Evolutionary conservation across 768 basidiomycete species (phyloP), one percentile per base, ranked within the genome.

Genomic region (Coprinellus micaceus): DNA sequence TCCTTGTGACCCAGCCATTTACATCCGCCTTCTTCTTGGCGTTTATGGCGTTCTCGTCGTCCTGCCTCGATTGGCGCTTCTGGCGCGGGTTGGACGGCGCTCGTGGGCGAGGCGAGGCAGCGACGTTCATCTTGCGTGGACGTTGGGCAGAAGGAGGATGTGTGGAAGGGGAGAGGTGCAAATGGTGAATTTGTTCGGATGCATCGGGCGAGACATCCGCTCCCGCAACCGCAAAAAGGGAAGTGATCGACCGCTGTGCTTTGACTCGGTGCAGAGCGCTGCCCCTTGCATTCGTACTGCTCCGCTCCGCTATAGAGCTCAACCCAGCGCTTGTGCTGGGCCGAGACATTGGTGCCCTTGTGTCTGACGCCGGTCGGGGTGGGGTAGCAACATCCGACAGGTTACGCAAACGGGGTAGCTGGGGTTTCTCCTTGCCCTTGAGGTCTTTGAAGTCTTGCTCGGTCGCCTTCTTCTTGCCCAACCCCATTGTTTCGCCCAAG

Each of bases 191-290:
- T 4, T 51, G 29, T 12, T 57, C 56, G n/a, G 37, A 40, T 21
- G 39, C 10, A 57, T 57, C 43, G 26, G 47, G 45, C 46, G 53
- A 51, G 25, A 57, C 50, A 57, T 52, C 41, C 26, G 22, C 28
- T 26, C 41, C 43, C 33, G 51, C 43, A n/a, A n/a, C n/a, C 28
- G 56, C 30, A 44, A 73, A 67, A 48, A 76, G 65, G 25, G 75
- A 69, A 15, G 67, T 64, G 48, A 76, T 63, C 12, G 77, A 76
- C 46, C 69, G 67, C 61, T 75, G 76, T 59, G 71, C 73, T 67
- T 68, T 74, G 51, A 74, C 53, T 41, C 58, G 59, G 37, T 57
- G 58, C 29, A 56, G 36, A 41, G 51, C 43, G 39, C 46, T 26
- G 40, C 43, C 28, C 33, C 13, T 52, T 45, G 50, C 50, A 45